Percentiles rank a stretch among this genome's conserved stretches.
These are phyloP conservation scores for Anthracocystis panici-leucophaei DNA, from an alignment of 1,284 basidiomycete genomes.

Conservation along the genomic window DNA sequence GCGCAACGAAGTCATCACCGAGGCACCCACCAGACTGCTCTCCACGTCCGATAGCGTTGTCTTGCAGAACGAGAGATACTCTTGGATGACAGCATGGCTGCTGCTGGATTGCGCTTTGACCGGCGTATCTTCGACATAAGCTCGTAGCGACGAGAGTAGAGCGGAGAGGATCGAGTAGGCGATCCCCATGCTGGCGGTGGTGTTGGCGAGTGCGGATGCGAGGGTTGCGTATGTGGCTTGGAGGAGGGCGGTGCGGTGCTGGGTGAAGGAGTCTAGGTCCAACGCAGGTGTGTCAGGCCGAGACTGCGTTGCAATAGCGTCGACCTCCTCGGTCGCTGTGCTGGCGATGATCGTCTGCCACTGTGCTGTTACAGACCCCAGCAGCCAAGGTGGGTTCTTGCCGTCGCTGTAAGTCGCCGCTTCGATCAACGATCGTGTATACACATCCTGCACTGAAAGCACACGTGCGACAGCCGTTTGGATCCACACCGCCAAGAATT, in stretches of 20 bases:
- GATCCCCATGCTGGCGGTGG: constrained; percentile 14
- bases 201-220: constrained; percentile 6
- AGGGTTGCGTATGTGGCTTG: constrained; percentile 10
- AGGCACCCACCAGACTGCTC: background rate
- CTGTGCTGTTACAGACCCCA: constrained; percentile 2
- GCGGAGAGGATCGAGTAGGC: constrained; percentile 43
- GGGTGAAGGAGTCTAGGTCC: constrained; percentile 27
- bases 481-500: constrained; percentile 59
- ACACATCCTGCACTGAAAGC: constrained; percentile 52
- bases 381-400: constrained; percentile 1
- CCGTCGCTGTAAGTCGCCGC: background rate
- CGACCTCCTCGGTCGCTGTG: background rate
- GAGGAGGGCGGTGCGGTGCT: constrained; percentile 11
- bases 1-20: constrained; percentile 10
- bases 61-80: constrained; percentile 22
- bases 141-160: constrained; percentile 33
- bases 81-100: background rate
- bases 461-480: constrained; percentile 51
- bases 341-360: constrained; percentile 12
- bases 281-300: background rate
- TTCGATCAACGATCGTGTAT: constrained; percentile 35
- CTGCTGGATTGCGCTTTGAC: background rate
- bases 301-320: background rate
- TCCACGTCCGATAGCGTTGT: constrained; percentile 17
- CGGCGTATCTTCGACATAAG: constrained; percentile 41